Evolutionary conservation across 805 yeast genomes (phyloP), one percentile per base, ranked within the genome.

Genomic region (Myxozyma kluyveri): DNA sequence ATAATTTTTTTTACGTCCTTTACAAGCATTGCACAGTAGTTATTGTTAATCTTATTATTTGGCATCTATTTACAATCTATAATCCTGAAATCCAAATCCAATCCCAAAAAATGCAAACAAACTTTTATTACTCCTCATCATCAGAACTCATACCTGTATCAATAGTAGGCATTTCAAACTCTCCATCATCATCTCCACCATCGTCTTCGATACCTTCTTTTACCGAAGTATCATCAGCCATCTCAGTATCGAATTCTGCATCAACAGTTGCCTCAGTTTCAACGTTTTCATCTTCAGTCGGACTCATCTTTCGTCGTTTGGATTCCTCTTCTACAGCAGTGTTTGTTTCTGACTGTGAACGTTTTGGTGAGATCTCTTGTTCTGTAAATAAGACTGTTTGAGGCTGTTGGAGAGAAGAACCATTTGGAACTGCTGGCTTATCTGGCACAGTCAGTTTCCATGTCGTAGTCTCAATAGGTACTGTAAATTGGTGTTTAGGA

Each of bases 141-240:
- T 47, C 53, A 7, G 59, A 54, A 7, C 51, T 40, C 22, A 39
- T 9, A 33, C 32, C 58, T 3, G 47, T 44, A 42, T 47, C 52
- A 17, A 54, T 41, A 31, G 14, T 38, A 12, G 59, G 59, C 36
- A 54, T 44, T 19, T 41, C 54, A 27, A 70, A 62, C 12, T 53
- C 58, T 10, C 43, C 55, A 17, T 63, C 54, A 10, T 54, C 56
- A 18, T 52, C 47, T 14, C 27, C 44, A 4, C 47, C 46, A n/a
- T 17, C 35, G 18, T n/a, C 17, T 40, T 40, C 44, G 9, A 19
- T 18, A 26, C 18, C 17, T 37, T 37, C 23, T 14, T 9, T 42
- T 31, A 26, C 31, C 23, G 29, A 7, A 31, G 42, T 3, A 5
- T 5, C 31, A 10, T 36, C 21, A 23, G 3, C 9, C 33, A 9